Evolutionary conservation across 768 basidiomycete genomes (phyloP), one percentile per base, ranked within the genome.

Genomic region (Tylopilus cervinicoccineus): DNA sequence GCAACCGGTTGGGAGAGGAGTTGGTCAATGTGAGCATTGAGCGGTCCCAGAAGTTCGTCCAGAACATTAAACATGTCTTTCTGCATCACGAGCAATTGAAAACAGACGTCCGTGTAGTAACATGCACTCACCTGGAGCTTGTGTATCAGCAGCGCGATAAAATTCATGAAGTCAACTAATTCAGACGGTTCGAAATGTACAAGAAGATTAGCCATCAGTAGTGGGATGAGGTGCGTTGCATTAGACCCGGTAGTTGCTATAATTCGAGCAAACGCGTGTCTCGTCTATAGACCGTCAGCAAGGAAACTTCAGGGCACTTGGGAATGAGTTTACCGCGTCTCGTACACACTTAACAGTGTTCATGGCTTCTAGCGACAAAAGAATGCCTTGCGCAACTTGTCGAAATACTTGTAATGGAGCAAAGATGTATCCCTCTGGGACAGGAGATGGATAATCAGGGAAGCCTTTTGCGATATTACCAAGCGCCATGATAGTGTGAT

Each of bases 401-500:
- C 80, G 77, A 69, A 98, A 96, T 13, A 91, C 81, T 43, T 84
- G 80, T 45, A 91, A 66, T 1, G 83, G 81, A 0, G 92, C 88
- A 17, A 83, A 70, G 9, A 81, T 75, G 57, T 84, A 86, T 27
- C 80, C 81, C 56, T 79, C 76, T 0, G 83, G 80, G 1, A 84
- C 70, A 2, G 81, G 77, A 14, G 78, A 80, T 36, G 90, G 88
- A 60, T 87, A 86, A 62, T 93, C 92, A 0, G 96, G 96, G 70
- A 97, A 98, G 12, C 96, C 96, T 70, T 96, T 96, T 29, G 93
- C 88, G 47, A 97, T 81, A 58, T 89, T 92, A 12, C 95, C 95
- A 19, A 97, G 74, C 3, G 95, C 93, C 84, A 95, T 88, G 64
- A 97, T 86, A 56, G 85, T 77, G 70, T 98, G 94, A 58, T 98